Evolutionary conservation across 2,329 filamentous ascomycete species (phyloP).

Genomic region (Phialophora chinensis): DNA sequence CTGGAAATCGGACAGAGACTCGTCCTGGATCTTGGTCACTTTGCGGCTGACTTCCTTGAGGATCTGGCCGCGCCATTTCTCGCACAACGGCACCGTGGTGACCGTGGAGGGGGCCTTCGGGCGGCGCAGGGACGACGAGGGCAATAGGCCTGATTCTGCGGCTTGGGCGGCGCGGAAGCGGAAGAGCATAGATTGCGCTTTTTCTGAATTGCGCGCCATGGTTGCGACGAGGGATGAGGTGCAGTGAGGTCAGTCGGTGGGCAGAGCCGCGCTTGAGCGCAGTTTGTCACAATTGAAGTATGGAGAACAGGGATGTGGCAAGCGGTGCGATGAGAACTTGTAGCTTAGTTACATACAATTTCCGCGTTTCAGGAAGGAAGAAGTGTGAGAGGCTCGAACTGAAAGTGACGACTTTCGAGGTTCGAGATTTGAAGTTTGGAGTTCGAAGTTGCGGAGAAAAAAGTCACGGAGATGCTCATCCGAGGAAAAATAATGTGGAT

Average conservation of each 20-base stretch:
- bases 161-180: slow-evolving; percentile 98
- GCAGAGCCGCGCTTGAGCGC: not conserved
- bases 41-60: slow-evolving; percentile 97
- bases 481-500: not conserved
- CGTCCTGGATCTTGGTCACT: slow-evolving; percentile 92
- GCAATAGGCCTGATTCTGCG: slow-evolving; percentile 93
- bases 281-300: not conserved
- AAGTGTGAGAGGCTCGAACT: too few species aligned
- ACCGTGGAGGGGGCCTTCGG: slow-evolving; percentile 91
- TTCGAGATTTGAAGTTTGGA: not conserved
- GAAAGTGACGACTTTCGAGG: not conserved
- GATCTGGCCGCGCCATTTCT: slow-evolving; percentile 98
- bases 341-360: not conserved
- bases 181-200: slow-evolving; percentile 99
- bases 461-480: not conserved
- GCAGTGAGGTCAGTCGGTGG: not conserved
- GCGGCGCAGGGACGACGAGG: slow-evolving; percentile 84
- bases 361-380: not conserved
- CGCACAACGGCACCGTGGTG: slow-evolving; percentile 81
- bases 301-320: not conserved
- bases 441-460: slow-evolving; percentile 8
- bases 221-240: slow-evolving; percentile 4
- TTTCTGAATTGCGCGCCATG: slow-evolving; percentile 92
- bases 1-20: slow-evolving; percentile 90
- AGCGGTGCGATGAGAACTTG: not conserved